Conservation (phyloP, 1,284 basidiomycete genomes). For the Puccinia polysora region DNA sequence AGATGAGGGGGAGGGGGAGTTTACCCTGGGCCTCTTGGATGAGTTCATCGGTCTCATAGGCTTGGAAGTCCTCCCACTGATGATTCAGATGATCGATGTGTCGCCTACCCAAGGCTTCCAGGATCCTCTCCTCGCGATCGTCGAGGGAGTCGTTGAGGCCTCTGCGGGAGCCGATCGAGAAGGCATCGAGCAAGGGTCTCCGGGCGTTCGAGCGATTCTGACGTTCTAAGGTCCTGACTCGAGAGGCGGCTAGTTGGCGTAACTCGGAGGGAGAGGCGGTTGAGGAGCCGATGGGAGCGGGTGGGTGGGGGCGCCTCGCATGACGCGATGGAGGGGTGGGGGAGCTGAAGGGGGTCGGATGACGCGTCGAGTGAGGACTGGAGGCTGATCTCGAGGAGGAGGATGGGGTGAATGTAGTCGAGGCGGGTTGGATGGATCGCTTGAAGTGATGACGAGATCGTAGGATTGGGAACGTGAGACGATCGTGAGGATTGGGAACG, state of each 20-base stretch:
- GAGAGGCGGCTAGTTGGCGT: slow-evolving; percentile 21
- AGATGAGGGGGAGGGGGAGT: neutral
- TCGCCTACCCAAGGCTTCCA: slow-evolving; percentile 18
- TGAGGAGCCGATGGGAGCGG: too few species aligned
- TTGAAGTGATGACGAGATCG: too few species aligned
- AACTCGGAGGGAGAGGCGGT: slow-evolving; percentile 25
- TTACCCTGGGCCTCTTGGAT: slow-evolving; percentile 32
- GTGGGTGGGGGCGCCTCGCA: too few species aligned
- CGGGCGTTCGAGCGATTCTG: slow-evolving; percentile 7
- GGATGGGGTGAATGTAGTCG: too few species aligned
- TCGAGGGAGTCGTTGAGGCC: slow-evolving; percentile 4
- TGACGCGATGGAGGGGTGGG: too few species aligned
- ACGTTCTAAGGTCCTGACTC: slow-evolving; percentile 15
- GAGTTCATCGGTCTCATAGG: slow-evolving; percentile 20
- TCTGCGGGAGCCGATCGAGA: slow-evolving; percentile 3
- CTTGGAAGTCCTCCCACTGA: slow-evolving; percentile 12
- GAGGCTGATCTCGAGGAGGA: too few species aligned
- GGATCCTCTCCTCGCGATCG: slow-evolving; percentile 14
- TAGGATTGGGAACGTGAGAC: too few species aligned
- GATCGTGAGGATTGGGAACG: too few species aligned
- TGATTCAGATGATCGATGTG: slow-evolving; percentile 24
- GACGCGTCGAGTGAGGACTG: too few species aligned
- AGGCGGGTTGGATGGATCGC: too few species aligned
- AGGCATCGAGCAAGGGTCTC: slow-evolving; percentile 19
- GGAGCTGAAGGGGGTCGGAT: too few species aligned